A percentile compares a stretch with the other conserved stretches of the same genome.
Conservation (phyloP, 2,329 filamentous ascomycete species). For the Trichoderma arundinaceum region DNA sequence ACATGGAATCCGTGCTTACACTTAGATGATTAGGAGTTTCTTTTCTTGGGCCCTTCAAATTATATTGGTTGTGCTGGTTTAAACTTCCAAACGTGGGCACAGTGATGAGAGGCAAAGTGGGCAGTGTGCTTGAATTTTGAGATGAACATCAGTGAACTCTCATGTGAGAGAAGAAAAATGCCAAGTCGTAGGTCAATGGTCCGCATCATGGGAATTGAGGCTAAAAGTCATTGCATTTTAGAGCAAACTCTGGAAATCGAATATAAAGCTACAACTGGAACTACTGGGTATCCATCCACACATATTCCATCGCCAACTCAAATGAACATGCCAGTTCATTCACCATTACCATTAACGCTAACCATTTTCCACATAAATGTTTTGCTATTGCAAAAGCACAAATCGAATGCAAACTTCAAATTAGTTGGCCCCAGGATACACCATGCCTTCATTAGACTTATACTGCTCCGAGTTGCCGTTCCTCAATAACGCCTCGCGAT, state of each 20-base stretch:
- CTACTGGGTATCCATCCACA: slow-evolving; percentile 18
- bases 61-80: too few species aligned
- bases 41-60: too few species aligned
- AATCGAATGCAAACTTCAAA: not conserved
- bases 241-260: slow-evolving; percentile 4
- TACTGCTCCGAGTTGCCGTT: slow-evolving; percentile 35
- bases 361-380: not conserved
- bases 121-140: too few species aligned
- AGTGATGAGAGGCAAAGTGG: too few species aligned
- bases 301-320: not conserved
- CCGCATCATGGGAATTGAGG: not conserved
- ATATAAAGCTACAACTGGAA: not conserved
- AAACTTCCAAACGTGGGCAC: too few species aligned
- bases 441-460: slow-evolving; percentile 35
- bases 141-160: too few species aligned
- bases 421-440: slow-evolving; percentile 30
- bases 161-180: too few species aligned
- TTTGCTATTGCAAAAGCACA: not conserved
- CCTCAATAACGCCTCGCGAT: slow-evolving; percentile 42
- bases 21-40: too few species aligned
- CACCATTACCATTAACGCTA: not conserved
- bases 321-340: slow-evolving; percentile 4
- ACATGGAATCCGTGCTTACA: too few species aligned
- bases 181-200: too few species aligned
- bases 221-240: not conserved